Conservation (phyloP, 2,329 filamentous ascomycete species). For the Aspergillus carbonarius region DNA sequence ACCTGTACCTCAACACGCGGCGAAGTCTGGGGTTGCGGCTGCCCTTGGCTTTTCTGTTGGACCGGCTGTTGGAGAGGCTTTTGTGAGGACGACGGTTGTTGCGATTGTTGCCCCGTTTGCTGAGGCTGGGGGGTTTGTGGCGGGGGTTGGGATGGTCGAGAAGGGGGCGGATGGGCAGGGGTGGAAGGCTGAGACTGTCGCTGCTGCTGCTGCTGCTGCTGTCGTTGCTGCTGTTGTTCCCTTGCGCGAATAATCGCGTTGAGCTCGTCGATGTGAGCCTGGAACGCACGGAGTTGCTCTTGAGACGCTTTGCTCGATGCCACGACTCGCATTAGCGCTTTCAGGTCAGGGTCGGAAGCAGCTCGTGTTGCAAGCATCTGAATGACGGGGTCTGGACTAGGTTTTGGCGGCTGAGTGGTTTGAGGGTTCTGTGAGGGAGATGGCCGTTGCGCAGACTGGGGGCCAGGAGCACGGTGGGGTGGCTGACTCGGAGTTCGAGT, state of each 20-base stretch:
- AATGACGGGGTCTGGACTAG: conserved; percentile 52
- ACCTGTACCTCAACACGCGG: conserved; percentile 23
- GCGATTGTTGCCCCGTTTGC: conserved; percentile 8
- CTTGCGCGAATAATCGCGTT: conserved; percentile 50
- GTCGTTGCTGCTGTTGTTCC: conserved; percentile 40
- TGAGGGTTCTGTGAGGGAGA: conserved; percentile 28
- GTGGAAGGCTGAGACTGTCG: conserved; percentile 20
- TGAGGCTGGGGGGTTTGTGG: conserved; percentile 12
- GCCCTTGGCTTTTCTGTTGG: conserved; percentile 9
- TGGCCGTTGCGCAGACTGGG: conserved; percentile 29
- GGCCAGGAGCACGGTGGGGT: conserved; percentile 21
- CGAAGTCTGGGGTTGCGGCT: conserved; percentile 8
- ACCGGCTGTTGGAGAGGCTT: conserved; percentile 13
- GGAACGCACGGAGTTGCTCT: conserved; percentile 51
- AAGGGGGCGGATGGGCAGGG: conserved; percentile 17
- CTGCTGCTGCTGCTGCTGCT: conserved; percentile 32
- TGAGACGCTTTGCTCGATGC: conserved; percentile 51
- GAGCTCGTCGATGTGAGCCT: conserved; percentile 52
- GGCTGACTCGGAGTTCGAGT: conserved; percentile 15
- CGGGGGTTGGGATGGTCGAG: conserved; percentile 19
- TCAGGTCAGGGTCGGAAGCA: conserved; percentile 49
- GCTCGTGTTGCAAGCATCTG: conserved; percentile 54
- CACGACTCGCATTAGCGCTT: conserved; percentile 52
- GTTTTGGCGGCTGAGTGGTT: conserved; percentile 40
- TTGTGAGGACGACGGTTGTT: conserved; percentile 13